Evolutionary conservation across 805 yeast species (phyloP).

Genomic region (Metschnikowia noctiluminum): DNA sequence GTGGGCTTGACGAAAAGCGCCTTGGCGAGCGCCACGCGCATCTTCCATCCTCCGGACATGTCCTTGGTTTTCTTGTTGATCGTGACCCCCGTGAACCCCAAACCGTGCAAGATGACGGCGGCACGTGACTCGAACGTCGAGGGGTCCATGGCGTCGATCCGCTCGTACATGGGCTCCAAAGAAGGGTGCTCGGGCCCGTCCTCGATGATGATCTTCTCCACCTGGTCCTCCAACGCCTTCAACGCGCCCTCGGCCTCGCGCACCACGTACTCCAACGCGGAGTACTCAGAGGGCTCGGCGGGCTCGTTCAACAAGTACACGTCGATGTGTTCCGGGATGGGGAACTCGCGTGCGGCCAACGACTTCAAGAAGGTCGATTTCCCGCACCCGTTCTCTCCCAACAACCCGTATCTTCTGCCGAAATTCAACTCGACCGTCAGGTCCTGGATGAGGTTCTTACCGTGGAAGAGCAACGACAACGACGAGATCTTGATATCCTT

Average conservation of each 20-base stretch:
- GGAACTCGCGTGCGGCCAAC: constrained; percentile 93
- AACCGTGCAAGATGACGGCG: constrained; percentile 91
- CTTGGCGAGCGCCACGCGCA: constrained; percentile 98
- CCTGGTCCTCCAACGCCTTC: constrained; percentile 84
- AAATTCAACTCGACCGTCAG: constrained; percentile 88
- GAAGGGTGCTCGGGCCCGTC: constrained; percentile 92
- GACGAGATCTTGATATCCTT: constrained; percentile 92
- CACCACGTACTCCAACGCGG: constrained; percentile 95
- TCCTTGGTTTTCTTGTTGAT: constrained; percentile 93
- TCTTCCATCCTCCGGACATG: constrained; percentile 99
- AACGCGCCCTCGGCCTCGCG: constrained; percentile 93
- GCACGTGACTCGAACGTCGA: constrained; percentile 95
- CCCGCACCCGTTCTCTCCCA: constrained; percentile 99
- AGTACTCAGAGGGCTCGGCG: constrained; percentile 87
- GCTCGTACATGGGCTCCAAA: constrained; percentile 88
- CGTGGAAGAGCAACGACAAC: constrained; percentile 91
- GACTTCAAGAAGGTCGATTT: constrained; percentile 93
- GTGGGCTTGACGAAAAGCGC: constrained; percentile 98
- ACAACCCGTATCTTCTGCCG: constrained; percentile 95
- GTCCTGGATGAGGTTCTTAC: constrained; percentile 93
- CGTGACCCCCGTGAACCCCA: constrained; percentile 87
- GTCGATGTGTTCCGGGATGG: constrained; percentile 89
- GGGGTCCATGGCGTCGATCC: constrained; percentile 95
- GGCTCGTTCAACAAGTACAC: constrained; percentile 94
- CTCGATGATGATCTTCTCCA: constrained; percentile 81